Conservation (phyloP, 345 rosid species). For the Citrus cavaleriei region DNA sequence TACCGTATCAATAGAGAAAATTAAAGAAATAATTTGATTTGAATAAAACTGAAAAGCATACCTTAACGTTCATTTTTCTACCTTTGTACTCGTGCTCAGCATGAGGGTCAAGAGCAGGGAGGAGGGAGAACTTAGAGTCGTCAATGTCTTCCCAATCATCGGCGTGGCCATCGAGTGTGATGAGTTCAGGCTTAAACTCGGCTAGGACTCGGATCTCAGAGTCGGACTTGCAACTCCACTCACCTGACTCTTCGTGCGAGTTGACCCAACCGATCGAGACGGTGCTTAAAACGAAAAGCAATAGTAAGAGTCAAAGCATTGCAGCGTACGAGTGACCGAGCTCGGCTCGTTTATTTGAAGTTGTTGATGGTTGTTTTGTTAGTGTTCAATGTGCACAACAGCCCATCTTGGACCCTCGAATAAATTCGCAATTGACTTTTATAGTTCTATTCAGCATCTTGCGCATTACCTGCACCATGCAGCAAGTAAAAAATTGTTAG, state of each 20-base stretch:
- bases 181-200: constrained; percentile 64
- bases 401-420: background rate
- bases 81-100: constrained; percentile 67
- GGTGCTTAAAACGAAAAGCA: constrained; percentile 21
- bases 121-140: constrained; percentile 73
- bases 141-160: constrained; percentile 85
- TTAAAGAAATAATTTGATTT: background rate
- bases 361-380: background rate
- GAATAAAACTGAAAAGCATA: constrained; percentile 15
- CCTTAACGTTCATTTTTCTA: constrained; percentile 91
- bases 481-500: no score
- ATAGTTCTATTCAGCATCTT: no score
- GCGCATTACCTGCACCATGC: no score
- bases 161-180: constrained; percentile 84
- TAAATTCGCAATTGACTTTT: constrained; percentile 4
- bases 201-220: constrained; percentile 60
- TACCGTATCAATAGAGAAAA: background rate
- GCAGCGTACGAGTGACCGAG: background rate
- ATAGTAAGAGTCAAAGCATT: constrained; percentile 29
- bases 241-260: constrained; percentile 86
- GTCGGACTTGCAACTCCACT: constrained; percentile 77
- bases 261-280: constrained; percentile 23
- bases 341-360: background rate
- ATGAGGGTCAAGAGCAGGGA: constrained; percentile 89
- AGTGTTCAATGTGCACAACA: background rate